Percentiles rank a stretch among this genome's conserved stretches.
These are phyloP conservation scores for Podaxis sp. DNA, from an alignment of 768 basidiomycete species.

Conservation along the genomic window DNA sequence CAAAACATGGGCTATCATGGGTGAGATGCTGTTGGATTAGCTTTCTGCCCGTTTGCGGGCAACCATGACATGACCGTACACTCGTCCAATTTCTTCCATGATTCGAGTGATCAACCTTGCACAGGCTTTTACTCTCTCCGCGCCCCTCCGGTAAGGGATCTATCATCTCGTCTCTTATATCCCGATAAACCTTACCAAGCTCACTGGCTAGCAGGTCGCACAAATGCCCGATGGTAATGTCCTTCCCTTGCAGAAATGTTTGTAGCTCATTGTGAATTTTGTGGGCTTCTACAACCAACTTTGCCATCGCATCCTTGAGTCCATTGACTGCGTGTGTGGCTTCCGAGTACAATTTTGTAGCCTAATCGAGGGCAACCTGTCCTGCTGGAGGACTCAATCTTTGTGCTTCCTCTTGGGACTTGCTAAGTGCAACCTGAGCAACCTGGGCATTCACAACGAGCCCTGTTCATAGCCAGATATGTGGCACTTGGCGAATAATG, in stretches of 20 bases:
- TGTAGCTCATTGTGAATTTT: background rate
- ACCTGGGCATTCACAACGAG: no score
- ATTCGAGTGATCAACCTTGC: background rate
- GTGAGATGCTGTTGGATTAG: background rate
- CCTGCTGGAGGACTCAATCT: background rate
- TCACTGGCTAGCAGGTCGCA: background rate
- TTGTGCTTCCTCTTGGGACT: background rate
- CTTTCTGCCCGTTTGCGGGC: conserved; percentile 6
- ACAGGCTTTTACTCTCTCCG: conserved; percentile 1
- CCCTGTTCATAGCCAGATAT: no score
- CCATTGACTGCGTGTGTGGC: background rate
- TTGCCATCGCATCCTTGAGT: background rate
- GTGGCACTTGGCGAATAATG: no score
- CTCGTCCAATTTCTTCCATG: conserved; percentile 1
- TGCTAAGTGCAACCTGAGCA: background rate
- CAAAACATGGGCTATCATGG: background rate
- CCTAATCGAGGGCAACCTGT: background rate
- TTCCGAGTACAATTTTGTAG: background rate
- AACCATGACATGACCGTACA: conserved; percentile 1
- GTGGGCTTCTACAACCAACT: background rate
- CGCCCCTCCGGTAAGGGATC: conserved; percentile 12
- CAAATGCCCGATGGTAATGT: background rate
- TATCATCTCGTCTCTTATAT: conserved; percentile 9
- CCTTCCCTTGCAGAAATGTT: background rate
- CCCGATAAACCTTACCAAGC: background rate